Base-by-base conservation (phyloP, 1,284 basidiomycete genomes). In the Rugosomyces carneus region DNA sequence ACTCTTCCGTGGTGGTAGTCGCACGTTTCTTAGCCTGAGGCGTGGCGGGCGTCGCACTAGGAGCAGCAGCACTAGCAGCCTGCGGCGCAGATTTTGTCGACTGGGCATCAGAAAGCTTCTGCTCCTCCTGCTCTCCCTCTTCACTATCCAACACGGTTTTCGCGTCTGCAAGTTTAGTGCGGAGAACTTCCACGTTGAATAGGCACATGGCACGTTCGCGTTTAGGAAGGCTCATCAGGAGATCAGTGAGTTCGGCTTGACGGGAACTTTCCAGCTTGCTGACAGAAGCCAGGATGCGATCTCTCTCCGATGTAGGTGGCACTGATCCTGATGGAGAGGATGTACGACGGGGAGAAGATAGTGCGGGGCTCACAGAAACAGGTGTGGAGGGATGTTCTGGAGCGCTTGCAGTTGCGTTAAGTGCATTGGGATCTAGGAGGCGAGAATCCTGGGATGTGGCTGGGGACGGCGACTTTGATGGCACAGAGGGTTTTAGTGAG, bases 131-230 rank as follows among this genome's bases (percentile, higher is more conserved):
- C 7, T 73, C 76, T 7, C 67, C 75, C 19, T 81, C 83, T 18
- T 79, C 78, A 43, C 79, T 84, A 32, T 89, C 85, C 43, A 91
- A 65, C 13, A 94, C 85, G 56, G 79, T 71, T 67, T 83, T 86
- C 7, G 92, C 92, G 56, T 92, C 91, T 1, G 76, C 77, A 10
- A 94, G 72, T 65, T 94, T 94, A 18, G 70, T 71, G 44, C 80
- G 75, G 26, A 94, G 71, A 31, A 89, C 76, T 53, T 93, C 89
- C 7, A 74, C 72, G 55, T 92, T 94, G 73, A 94, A 94, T 35
- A 94, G 70, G 64, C 89, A 92, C 78, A 94, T 75, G 0, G 89
- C 90, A 2, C 90, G 80, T 55, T 95, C 92, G 53, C 88, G 81
- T 66, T 92, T 93, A 2, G 87, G 83, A 19, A 95, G 71, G 53